Conservation (phyloP, 1,284 basidiomycete genomes). For the Apiotrichum brassicae region DNA sequence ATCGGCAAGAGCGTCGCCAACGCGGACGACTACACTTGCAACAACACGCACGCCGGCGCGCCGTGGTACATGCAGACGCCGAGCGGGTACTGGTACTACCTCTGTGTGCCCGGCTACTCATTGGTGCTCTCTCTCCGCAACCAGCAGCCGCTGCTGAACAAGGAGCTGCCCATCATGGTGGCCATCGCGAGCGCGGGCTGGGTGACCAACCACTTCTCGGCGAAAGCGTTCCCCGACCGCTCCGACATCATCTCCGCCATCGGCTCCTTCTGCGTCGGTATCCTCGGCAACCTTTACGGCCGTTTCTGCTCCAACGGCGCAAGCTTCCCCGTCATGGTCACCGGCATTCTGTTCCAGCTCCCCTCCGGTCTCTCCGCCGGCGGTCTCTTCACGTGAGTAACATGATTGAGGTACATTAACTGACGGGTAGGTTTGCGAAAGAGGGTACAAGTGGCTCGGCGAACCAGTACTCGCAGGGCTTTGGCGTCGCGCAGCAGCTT, state of each 20-base stretch:
- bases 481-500: slow-evolving; percentile 47
- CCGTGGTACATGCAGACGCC: slow-evolving; percentile 48
- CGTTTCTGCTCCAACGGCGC: slow-evolving; percentile 51
- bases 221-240: slow-evolving; percentile 60
- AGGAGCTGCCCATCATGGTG: slow-evolving; percentile 65
- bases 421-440: neutral
- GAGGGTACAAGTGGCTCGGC: slow-evolving; percentile 3
- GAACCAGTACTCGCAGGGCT: slow-evolving; percentile 49
- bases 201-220: slow-evolving; percentile 66
- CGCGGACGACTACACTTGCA: slow-evolving; percentile 58
- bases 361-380: slow-evolving; percentile 60
- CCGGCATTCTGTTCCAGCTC: slow-evolving; percentile 78
- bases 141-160: slow-evolving; percentile 63
- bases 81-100: slow-evolving; percentile 54
- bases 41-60: slow-evolving; percentile 53
- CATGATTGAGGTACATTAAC: neutral
- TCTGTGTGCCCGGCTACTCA: slow-evolving; percentile 74
- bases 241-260: slow-evolving; percentile 68
- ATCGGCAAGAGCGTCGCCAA: slow-evolving; percentile 49
- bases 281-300: slow-evolving; percentile 75
- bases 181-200: slow-evolving; percentile 68
- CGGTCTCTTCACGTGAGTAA: slow-evolving; percentile 32
- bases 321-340: slow-evolving; percentile 48
- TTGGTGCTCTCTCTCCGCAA: slow-evolving; percentile 68
- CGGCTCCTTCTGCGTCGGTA: slow-evolving; percentile 73